A percentile compares a stretch with the other conserved stretches of the same genome.
Evolutionary conservation across 1,284 basidiomycete species (phyloP).

Genomic region (Dichomitus squalens): DNA sequence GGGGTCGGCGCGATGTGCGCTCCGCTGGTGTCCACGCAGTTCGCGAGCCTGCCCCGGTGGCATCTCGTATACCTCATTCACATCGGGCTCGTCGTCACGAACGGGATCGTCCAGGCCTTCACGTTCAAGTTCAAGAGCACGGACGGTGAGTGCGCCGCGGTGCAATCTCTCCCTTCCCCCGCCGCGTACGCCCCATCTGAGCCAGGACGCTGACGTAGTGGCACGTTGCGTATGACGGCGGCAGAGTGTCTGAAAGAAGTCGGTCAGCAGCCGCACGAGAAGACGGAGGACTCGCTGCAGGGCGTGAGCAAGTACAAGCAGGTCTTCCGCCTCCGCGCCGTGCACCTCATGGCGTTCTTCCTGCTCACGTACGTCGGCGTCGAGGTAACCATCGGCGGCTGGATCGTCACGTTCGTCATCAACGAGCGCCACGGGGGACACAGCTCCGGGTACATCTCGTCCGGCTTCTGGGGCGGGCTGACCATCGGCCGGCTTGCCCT

Average conservation of each 20-base stretch:
- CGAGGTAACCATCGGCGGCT: constrained; percentile 49
- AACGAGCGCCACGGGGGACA: constrained; percentile 45
- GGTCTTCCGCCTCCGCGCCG: constrained; percentile 37
- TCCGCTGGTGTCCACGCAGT: constrained; percentile 66
- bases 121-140: constrained; percentile 58
- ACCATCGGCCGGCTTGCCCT: constrained; percentile 46
- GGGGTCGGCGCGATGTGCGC: constrained; percentile 56
- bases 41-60: constrained; percentile 50
- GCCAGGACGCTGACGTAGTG: background rate
- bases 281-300: constrained; percentile 23
- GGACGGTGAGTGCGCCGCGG: constrained; percentile 54
- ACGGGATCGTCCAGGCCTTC: constrained; percentile 41
- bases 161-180: background rate
- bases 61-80: constrained; percentile 68
- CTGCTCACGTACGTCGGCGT: constrained; percentile 49
- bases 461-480: constrained; percentile 52
- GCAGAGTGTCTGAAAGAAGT: constrained; percentile 36
- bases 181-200: no score
- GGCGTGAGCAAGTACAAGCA: constrained; percentile 39
- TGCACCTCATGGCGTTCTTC: constrained; percentile 47
- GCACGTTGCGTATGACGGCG: background rate
- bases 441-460: constrained; percentile 50
- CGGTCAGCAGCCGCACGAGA: constrained; percentile 32
- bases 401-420: constrained; percentile 54
- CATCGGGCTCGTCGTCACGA: constrained; percentile 52